phyloP scores from a whole-genome alignment of 148 eudicot species.

The Gaultheria prostrata region DNA sequence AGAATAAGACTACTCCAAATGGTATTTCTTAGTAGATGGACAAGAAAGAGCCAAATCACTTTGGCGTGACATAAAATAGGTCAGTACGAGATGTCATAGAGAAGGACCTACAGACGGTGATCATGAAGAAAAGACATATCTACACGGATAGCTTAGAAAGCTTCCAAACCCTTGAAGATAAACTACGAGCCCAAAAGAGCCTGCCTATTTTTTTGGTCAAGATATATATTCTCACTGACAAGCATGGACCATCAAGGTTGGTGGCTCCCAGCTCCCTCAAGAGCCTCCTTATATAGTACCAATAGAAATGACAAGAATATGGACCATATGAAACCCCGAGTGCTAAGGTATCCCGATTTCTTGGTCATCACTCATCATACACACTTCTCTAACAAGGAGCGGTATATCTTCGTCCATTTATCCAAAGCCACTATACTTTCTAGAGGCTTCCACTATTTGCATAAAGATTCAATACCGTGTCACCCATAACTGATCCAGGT shows the following conservation, averaged over 20 bases:
- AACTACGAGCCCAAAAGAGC: neutral
- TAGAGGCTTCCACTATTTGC: neutral
- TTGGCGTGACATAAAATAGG: neutral
- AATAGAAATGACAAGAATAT: neutral
- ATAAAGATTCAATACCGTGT: neutral
- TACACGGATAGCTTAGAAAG: neutral
- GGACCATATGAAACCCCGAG: neutral
- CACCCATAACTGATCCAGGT: neutral
- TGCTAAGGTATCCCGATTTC: neutral
- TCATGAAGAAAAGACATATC: neutral
- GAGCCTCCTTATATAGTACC: neutral
- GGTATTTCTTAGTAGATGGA: neutral
- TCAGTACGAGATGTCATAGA: neutral
- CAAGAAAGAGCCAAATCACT: neutral
- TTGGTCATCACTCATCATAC: neutral
- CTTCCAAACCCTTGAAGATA: neutral
- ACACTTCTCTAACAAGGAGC: neutral
- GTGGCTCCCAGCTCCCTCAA: neutral
- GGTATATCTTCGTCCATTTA: neutral
- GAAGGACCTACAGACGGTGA: neutral
- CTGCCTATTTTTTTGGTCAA: neutral
- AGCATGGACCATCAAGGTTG: neutral
- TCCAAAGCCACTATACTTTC: neutral
- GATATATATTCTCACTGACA: neutral
- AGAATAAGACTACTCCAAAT: neutral